Base-by-base conservation (phyloP, 1,284 basidiomycete genomes). In the Uromyces viciae-fabae region DNA sequence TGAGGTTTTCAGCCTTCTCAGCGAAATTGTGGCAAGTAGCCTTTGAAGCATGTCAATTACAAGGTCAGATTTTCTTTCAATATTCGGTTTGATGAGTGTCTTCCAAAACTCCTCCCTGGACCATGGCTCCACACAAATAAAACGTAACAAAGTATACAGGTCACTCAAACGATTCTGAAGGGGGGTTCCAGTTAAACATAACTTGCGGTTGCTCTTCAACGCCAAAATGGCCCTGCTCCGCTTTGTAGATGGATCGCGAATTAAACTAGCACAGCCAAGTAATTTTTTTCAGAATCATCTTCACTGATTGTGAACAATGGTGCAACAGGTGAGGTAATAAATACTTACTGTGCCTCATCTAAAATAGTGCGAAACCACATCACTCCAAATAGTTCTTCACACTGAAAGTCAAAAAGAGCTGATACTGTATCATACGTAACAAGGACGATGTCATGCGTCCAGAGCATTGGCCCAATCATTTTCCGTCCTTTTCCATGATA, bases 401-500 rank as follows among this genome's bases (percentile, higher is more conserved):
- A 64, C 28, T n/a, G 19, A 19, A 38, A 64, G 33, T 64, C 60
- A 22, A 36, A 64, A 33, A 4, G 28, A 36, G 14, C n/a, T 5
- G 60, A 11, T 64, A 64, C 60, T 15, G 60, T 64, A 38, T 64
- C 60, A 22, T 36, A 36, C 36, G 60, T 64, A 36, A 64, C 60
- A 64, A 64, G 60, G 40, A 64, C 33, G n/a, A 64, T 64, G 40
- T 64, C n/a, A 38, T 38, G 36, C 15, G 2, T n/a, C 31, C 60
- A 4, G 40, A 64, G 60, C 33, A 38, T 38, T 28, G 19, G 60
- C n/a, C 17, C 33, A 5, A 38, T 64, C 33, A 36, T 33, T 64
- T 64, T 64, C 28, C 60, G 60, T 64, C 40, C 60, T 64, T 64
- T 38, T 36, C 60, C 60, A 17, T 64, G 60, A 38, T 64, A 64